A percentile compares a stretch with the other conserved stretches of the same genome.
Evolutionary conservation across 331 rosid genomes (phyloP).

Genomic region (Rosa hybrid): DNA sequence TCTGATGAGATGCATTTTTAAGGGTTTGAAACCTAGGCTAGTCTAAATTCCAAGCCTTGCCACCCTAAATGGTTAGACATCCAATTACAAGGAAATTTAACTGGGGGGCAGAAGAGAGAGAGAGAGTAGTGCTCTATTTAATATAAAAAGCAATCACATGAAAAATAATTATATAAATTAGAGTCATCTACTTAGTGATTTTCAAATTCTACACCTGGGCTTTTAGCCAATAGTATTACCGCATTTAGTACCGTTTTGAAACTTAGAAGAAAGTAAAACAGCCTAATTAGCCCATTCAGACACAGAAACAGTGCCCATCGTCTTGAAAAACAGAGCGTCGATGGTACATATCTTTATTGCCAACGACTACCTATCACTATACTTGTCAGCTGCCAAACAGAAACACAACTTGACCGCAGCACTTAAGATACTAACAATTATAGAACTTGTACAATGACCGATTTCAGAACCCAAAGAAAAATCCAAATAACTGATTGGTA

Average conservation of each 20-base stretch:
- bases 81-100: too few species aligned
- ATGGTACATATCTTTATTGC: background rate
- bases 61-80: background rate
- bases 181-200: background rate
- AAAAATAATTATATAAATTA: background rate
- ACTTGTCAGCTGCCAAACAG: background rate
- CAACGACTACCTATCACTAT: background rate
- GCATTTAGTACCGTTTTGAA: background rate
- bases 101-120: too few species aligned
- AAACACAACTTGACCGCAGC: background rate
- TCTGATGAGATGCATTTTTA: background rate
- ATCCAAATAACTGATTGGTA: background rate
- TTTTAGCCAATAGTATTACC: background rate
- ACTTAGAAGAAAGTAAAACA: constrained; percentile 1
- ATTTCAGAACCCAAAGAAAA: constrained; percentile 5
- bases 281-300: background rate
- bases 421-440: background rate
- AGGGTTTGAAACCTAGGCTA: background rate
- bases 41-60: too few species aligned
- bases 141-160: background rate
- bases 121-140: background rate
- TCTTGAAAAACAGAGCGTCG: background rate
- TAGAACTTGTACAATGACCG: background rate
- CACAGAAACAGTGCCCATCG: background rate
- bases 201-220: background rate